Base-by-base conservation (phyloP, 2,329 filamentous ascomycete species). In the Pestalotiopsis sp. region DNA sequence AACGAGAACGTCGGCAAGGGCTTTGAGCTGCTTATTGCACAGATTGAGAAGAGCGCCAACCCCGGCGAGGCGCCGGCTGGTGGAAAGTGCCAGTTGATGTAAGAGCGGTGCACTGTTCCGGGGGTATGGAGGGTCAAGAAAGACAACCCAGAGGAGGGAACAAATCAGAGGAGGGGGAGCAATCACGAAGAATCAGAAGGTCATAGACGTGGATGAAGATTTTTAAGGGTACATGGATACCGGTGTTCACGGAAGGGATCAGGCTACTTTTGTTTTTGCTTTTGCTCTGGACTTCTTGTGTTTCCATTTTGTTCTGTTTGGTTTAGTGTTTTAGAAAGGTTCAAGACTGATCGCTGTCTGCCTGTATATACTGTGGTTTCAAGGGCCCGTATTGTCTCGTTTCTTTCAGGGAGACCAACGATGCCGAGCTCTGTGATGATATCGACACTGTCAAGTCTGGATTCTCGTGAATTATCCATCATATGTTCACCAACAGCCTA, bases 21-120 rank as follows among this genome's bases (percentile, higher is more conserved):
- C 2, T 99, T 99, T 77, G 95, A 98, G 81, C 86, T 97, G 71
- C 91, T 99, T 84, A 94, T 99, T 75, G 93, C 88, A 62, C 93
- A 98, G 84, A 94, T 99, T 71, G 96, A 99, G 82, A 97, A 97
- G 82, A 90, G 91, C 30, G 92, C 97, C 81, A 97, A 97, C 77
- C 94, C 95, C 1, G 90, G 90, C 75, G 93, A 97, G 81, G 91
- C 94, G 7, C 85, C 93, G 30, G 91, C 90, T 67, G 91, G 91
- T 67, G 89, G 89, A 75, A 97, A 97, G 82, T 98, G 96, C 80
- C 75, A 79, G 67, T 79, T 98, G 74, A 98, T 99, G 96, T 99
- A 85, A 60, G 64, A 59, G 1, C 17, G 30, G 30, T 7, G 30
- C 7, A 13, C 6, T 44, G 35, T 11, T 13, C 22, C 10, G 17